These are phyloP conservation scores for Xylaria sp. DNA, from an alignment of 2,329 filamentous ascomycete genomes.

Conservation along the genomic window DNA sequence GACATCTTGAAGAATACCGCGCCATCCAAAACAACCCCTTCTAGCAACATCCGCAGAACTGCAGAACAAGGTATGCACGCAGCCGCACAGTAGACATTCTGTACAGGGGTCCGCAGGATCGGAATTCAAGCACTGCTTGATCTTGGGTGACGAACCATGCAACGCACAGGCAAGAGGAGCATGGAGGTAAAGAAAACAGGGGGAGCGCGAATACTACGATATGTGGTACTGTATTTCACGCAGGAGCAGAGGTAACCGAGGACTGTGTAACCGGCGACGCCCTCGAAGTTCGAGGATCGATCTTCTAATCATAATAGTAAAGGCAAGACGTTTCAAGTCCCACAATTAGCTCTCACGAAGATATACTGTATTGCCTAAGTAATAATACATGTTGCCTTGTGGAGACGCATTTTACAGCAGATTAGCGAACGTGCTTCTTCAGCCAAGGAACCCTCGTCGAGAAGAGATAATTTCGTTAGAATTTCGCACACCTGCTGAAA, in stretches of 20 bases:
- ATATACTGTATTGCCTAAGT: constrained; percentile 13
- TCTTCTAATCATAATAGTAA: not conserved
- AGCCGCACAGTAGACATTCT: constrained; percentile 40
- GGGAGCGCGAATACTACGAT: too few species aligned
- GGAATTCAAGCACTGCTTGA: constrained; percentile 43
- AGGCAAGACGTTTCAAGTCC: not conserved
- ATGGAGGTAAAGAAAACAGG: not conserved
- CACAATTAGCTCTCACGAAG: not conserved
- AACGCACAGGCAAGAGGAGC: not conserved
- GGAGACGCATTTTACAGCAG: not conserved
- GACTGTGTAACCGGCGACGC: constrained; percentile 17
- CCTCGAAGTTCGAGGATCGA: constrained; percentile 2
- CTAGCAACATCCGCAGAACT: constrained; percentile 19
- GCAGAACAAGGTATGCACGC: constrained; percentile 43
- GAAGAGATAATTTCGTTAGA: not conserved
- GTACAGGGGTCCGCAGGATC: constrained; percentile 44
- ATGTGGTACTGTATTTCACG: constrained; percentile 14
- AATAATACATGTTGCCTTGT: not conserved
- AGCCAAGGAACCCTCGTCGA: constrained; percentile 21
- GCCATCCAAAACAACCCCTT: not conserved
- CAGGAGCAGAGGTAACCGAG: constrained; percentile 19
- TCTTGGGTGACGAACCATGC: constrained; percentile 40
- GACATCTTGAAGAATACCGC: not conserved
- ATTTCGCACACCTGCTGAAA: constrained; percentile 11
- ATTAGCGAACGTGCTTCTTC: constrained; percentile 4